Evolutionary conservation across 2,329 filamentous ascomycete genomes (phyloP).

Genomic region (Sporothrix protearum): DNA sequence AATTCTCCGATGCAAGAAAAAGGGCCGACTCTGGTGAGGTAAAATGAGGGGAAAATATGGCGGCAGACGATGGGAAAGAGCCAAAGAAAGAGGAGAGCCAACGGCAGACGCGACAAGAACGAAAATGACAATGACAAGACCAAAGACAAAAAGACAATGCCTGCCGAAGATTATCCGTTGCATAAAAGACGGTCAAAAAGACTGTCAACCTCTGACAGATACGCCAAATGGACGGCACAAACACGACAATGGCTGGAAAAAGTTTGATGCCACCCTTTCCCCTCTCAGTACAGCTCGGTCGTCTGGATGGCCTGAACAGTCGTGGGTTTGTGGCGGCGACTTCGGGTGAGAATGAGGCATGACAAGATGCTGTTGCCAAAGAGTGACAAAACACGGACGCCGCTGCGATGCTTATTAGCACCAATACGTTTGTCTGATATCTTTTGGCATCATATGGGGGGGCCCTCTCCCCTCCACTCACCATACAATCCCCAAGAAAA

Average conservation of each 20-base stretch:
- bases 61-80: background rate
- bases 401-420: no score
- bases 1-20: background rate
- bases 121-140: background rate
- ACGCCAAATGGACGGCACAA: background rate
- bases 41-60: background rate
- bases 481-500: slow-evolving; percentile 3
- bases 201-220: background rate
- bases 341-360: background rate
- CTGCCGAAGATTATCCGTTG: slow-evolving; percentile 5
- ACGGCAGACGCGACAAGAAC: background rate
- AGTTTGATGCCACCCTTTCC: background rate
- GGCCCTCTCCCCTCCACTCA: no score
- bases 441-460: no score
- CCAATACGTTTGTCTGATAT: no score
- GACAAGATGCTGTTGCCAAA: slow-evolving; percentile 12
- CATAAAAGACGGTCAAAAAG: background rate
- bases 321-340: background rate
- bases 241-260: background rate
- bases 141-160: background rate
- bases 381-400: background rate
- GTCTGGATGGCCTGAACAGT: background rate
- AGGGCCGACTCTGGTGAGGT: background rate
- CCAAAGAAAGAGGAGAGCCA: background rate
- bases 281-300: slow-evolving; percentile 8